A percentile compares a stretch with the other conserved stretches of the same genome.
Evolutionary conservation across 495 filamentous ascomycete species (phyloP).

Genomic region (Evansstolkia leycettana): DNA sequence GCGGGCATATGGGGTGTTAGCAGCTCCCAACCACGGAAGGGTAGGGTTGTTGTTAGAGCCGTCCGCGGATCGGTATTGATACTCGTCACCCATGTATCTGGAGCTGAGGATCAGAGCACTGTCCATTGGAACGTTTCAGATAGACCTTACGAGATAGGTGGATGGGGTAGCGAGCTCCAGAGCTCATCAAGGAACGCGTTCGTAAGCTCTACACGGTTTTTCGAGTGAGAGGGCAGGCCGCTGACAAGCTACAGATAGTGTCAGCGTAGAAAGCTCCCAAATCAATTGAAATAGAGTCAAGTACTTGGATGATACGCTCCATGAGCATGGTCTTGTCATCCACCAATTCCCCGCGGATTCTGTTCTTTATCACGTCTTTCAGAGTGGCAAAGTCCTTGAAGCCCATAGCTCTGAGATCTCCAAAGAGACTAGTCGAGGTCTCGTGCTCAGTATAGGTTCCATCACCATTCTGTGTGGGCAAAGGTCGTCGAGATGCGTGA

Average conservation of each 20-base stretch:
- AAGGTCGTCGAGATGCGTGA: constrained; percentile 48
- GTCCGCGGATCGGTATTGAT: constrained; percentile 57
- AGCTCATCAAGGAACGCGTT: constrained; percentile 58
- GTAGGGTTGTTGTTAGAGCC: constrained; percentile 56
- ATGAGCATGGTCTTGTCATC: constrained; percentile 75
- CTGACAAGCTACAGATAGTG: constrained; percentile 43
- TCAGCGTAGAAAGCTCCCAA: not conserved
- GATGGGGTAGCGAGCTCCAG: constrained; percentile 48
- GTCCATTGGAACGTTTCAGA: not conserved
- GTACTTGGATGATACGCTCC: constrained; percentile 60
- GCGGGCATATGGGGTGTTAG: constrained; percentile 43
- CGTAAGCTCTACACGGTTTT: constrained; percentile 50
- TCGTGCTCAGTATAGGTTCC: constrained; percentile 42
- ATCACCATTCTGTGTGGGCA: constrained; percentile 54
- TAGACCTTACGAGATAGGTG: constrained; percentile 36
- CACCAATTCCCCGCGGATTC: constrained; percentile 40
- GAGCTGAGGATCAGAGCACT: constrained; percentile 4
- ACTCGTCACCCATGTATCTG: constrained; percentile 53
- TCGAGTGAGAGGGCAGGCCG: constrained; percentile 49
- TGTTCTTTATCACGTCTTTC: constrained; percentile 37
- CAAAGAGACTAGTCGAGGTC: constrained; percentile 41
- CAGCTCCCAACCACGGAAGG: constrained; percentile 41
- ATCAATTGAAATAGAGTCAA: constrained; percentile 3
- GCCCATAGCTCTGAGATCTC: constrained; percentile 51
- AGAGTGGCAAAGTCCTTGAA: constrained; percentile 46